These are phyloP conservation scores for Botrytis elliptica DNA, from an alignment of 2,329 filamentous ascomycete genomes.

Conservation along the genomic window DNA sequence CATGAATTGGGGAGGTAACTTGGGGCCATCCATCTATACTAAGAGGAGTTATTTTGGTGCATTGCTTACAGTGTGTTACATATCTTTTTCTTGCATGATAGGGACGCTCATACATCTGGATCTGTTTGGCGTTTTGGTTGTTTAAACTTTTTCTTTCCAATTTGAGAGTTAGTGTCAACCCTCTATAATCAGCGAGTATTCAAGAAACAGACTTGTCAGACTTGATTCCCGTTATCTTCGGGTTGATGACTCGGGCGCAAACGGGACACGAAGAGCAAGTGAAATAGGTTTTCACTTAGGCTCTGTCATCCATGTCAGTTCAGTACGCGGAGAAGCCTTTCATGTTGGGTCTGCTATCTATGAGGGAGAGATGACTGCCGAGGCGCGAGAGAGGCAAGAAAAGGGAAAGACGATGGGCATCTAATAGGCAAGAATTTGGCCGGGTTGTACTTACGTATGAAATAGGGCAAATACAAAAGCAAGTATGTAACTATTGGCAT, in stretches of 20 bases:
- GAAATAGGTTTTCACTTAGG: not conserved
- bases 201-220: slow-evolving; percentile 16
- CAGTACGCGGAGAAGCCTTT: not conserved
- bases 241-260: not conserved
- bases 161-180: slow-evolving; percentile 7
- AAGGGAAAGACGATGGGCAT: not conserved
- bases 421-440: not conserved
- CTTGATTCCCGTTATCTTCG: not conserved
- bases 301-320: not conserved
- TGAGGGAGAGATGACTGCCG: not conserved
- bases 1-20: slow-evolving; percentile 5
- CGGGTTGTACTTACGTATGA: not conserved
- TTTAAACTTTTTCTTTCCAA: not conserved
- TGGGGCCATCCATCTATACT: not conserved
- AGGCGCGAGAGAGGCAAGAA: not conserved
- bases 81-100: not conserved
- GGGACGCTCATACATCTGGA: slow-evolving; percentile 1
- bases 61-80: slow-evolving; percentile 10
- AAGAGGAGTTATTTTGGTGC: slow-evolving; percentile 15
- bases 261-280: not conserved
- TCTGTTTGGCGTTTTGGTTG: slow-evolving; percentile 4
- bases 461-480: not conserved
- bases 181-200: slow-evolving; percentile 11
- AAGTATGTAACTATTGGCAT: not conserved
- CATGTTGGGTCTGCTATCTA: not conserved